Percentiles rank a stretch among this genome's conserved stretches.
These are phyloP conservation scores for Hypoxylon lienhwacheense DNA, from an alignment of 495 filamentous ascomycete genomes.

Conservation along the genomic window DNA sequence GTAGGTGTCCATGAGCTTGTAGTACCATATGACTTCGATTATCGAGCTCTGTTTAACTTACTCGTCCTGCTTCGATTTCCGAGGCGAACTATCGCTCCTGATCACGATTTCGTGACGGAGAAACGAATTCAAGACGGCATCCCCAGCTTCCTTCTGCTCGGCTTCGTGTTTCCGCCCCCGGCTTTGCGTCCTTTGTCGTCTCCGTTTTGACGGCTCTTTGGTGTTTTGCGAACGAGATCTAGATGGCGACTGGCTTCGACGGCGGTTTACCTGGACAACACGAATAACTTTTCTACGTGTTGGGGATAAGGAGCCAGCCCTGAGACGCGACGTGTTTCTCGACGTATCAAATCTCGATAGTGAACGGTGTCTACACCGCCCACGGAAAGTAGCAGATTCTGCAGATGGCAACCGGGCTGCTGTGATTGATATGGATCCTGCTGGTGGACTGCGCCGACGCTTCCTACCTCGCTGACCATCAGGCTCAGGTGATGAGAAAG, in stretches of 20 bases:
- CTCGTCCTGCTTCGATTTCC: conserved; percentile 21
- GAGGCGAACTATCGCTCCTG: conserved; percentile 15
- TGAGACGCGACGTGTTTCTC: conserved; percentile 33
- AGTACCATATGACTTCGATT: neutral
- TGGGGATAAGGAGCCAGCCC: conserved; percentile 38
- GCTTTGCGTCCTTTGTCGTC: conserved; percentile 44
- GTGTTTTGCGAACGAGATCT: conserved; percentile 39
- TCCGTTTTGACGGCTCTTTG: conserved; percentile 30
- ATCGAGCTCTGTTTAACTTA: conserved; percentile 2
- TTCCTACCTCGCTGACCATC: conserved; percentile 42
- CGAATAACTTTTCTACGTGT: conserved; percentile 37
- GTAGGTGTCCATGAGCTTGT: conserved; percentile 1
- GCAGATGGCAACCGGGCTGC: conserved; percentile 35
- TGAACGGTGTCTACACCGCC: conserved; percentile 45
- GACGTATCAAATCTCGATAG: conserved; percentile 39
- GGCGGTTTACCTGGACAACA: conserved; percentile 37
- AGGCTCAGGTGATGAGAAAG: conserved; percentile 37
- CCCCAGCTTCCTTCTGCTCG: conserved; percentile 19
- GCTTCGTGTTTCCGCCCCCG: conserved; percentile 37
- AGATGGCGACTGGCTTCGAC: conserved; percentile 43
- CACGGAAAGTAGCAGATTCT: conserved; percentile 46
- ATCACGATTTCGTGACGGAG: conserved; percentile 33
- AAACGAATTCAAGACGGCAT: conserved; percentile 20
- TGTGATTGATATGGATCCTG: conserved; percentile 17
- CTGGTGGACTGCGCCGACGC: conserved; percentile 37